Base-by-base conservation (phyloP, 2,329 filamentous ascomycete species). In the Xylaria arbuscula region DNA sequence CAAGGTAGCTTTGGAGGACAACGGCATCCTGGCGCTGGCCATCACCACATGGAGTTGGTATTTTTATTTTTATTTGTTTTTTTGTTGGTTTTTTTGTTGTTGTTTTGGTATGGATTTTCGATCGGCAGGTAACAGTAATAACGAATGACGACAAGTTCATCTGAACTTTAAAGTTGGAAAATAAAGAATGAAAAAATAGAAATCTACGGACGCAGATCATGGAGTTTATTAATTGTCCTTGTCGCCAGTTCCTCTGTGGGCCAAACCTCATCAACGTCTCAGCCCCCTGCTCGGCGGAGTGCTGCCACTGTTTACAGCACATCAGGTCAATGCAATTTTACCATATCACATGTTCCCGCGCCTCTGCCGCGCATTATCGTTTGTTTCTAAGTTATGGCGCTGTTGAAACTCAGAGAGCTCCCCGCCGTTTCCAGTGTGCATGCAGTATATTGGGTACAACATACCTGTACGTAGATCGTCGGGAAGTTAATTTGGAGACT, bases 1-100 rank as follows among this genome's bases (percentile, higher is more conserved):
- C 17, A 76, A 57, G 62, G 73, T 74, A 45, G 75, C 74, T 66
- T 76, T 76, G 15, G 68, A 70, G 54, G 72, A 74, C 19, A 72
- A 69, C 7, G 73, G 69, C 73, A 74, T 75, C 22, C 22, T 54
- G 7, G 22, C 22, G 24, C n/a, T 66, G 9, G 45, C 17, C 47
- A 34, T 64, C 22, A 19, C 38, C 1, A 17, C 55, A 45, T 45
- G 38, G 15, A 17, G 4, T 38, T 56, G 8, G 17, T 7, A 24
- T 50, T 15, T 15, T 51, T 32, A 28, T 51, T 32, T 13, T 15
- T 51, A 15, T 13, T n/a, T 28, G 28, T 3, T 5, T 28, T 50
- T 50, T 28, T 55, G n/a, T n/a, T n/a, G n/a, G n/a, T n/a, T 24
- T 50, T 50, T 28, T 28, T 28, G n/a, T n/a, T n/a, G n/a, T n/a